phyloP scores from a whole-genome alignment of 148 eudicot species.

The Rhododendron molle region DNA sequence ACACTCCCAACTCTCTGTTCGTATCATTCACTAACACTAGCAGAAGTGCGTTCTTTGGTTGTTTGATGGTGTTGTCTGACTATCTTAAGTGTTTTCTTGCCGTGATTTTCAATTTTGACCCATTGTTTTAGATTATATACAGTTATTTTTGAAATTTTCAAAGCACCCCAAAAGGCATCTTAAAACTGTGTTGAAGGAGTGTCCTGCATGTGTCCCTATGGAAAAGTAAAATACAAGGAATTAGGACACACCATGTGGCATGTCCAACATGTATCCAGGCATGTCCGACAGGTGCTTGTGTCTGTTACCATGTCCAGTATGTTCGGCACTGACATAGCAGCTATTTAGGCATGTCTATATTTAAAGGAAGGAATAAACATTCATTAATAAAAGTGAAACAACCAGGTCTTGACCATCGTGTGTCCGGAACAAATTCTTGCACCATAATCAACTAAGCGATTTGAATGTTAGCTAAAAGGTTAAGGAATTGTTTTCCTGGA shows the following conservation, averaged over 20 bases:
- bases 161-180: background rate
- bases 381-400: background rate
- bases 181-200: background rate
- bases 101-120: background rate
- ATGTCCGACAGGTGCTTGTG: background rate
- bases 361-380: background rate
- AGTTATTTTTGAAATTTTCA: background rate
- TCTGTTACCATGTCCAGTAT: background rate
- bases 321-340: background rate
- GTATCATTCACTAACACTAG: background rate
- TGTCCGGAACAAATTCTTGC: background rate
- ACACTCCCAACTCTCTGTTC: background rate
- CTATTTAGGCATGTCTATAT: background rate
- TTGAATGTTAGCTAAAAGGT: background rate
- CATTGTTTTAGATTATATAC: background rate
- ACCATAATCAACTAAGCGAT: background rate
- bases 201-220: background rate
- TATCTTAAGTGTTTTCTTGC: background rate
- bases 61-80: background rate
- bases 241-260: background rate
- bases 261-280: background rate
- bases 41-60: background rate
- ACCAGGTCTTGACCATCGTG: background rate
- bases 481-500: background rate
- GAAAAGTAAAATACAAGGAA: background rate